Conservation (phyloP, 805 yeast species). For the Candida nanaspora region DNA sequence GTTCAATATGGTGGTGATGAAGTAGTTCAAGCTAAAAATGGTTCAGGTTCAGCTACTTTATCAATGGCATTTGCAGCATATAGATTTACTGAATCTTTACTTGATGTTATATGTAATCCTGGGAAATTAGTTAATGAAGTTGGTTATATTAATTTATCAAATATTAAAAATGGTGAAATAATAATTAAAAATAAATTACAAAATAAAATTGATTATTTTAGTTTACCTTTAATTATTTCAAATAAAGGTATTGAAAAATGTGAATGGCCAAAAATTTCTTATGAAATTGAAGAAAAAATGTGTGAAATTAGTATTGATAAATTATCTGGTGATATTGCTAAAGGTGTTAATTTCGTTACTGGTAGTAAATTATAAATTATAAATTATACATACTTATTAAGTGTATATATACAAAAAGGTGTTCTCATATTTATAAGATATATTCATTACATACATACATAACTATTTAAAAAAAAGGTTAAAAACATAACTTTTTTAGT, state of each 20-base stretch:
- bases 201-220: slow-evolving; percentile 34
- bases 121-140: slow-evolving; percentile 31
- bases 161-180: slow-evolving; percentile 39
- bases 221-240: slow-evolving; percentile 38
- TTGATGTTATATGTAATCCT: slow-evolving; percentile 12
- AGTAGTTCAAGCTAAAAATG: slow-evolving; percentile 91
- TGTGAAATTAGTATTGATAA: not conserved
- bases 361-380: slow-evolving; percentile 1
- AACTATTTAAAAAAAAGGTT: no score
- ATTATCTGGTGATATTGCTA: slow-evolving; percentile 1
- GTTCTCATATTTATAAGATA: no score
- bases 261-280: not conserved
- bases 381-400: not conserved
- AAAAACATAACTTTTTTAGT: no score
- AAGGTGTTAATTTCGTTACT: not conserved
- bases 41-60: slow-evolving; percentile 90
- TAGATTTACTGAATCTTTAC: slow-evolving; percentile 54
- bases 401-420: no score
- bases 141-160: slow-evolving; percentile 48
- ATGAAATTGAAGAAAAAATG: not conserved
- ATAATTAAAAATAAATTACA: slow-evolving; percentile 27
- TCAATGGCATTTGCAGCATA: slow-evolving; percentile 95
- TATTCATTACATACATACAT: no score
- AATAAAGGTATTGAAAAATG: slow-evolving; percentile 26
- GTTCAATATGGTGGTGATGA: slow-evolving; percentile 65